A percentile compares a stretch with the other conserved stretches of the same genome.
Evolutionary conservation across 768 basidiomycete species (phyloP).

Genomic region (Lactarius sanguifluus): DNA sequence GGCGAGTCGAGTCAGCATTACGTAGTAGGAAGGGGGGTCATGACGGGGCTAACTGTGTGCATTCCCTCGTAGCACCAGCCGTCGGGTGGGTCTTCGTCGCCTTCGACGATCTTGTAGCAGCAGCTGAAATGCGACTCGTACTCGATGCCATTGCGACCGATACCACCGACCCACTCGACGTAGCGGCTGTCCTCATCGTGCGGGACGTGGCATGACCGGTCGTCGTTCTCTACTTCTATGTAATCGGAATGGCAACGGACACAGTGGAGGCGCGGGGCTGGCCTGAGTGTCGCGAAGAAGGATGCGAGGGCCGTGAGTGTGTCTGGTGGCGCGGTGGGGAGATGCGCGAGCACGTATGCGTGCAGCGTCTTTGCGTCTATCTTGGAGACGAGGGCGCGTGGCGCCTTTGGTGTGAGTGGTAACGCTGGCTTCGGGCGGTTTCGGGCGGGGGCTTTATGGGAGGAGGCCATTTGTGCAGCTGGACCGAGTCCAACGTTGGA

Average conservation of each 20-base stretch:
- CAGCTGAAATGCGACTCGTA: slow-evolving; percentile 54
- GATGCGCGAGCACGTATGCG: slow-evolving; percentile 54
- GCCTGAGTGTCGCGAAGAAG: slow-evolving; percentile 62
- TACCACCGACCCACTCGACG: too few species aligned
- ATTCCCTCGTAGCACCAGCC: slow-evolving; percentile 86
- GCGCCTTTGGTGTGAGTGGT: slow-evolving; percentile 36
- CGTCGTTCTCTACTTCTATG: too few species aligned
- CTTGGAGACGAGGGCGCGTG: slow-evolving; percentile 53
- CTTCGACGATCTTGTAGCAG: slow-evolving; percentile 68
- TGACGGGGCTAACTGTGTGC: slow-evolving; percentile 58
- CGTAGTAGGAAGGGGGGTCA: not conserved
- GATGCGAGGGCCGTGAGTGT: slow-evolving; percentile 48
- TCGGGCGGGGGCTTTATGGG: slow-evolving; percentile 31
- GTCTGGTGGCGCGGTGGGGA: slow-evolving; percentile 41
- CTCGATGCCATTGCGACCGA: too few species aligned
- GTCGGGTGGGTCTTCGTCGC: slow-evolving; percentile 79
- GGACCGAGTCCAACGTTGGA: slow-evolving; percentile 23
- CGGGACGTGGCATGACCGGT: too few species aligned
- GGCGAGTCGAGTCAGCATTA: slow-evolving; percentile 8
- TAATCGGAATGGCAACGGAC: too few species aligned
- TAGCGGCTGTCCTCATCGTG: too few species aligned
- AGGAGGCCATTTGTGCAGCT: slow-evolving; percentile 29
- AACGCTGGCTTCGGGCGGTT: slow-evolving; percentile 33
- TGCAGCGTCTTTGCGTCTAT: slow-evolving; percentile 69
- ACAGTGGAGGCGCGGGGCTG: slow-evolving; percentile 44